Percentiles rank a stretch among this genome's conserved stretches.
Evolutionary conservation across 352 stramenopile species (phyloP).

Genomic region (Phytopythium kandeliae): DNA sequence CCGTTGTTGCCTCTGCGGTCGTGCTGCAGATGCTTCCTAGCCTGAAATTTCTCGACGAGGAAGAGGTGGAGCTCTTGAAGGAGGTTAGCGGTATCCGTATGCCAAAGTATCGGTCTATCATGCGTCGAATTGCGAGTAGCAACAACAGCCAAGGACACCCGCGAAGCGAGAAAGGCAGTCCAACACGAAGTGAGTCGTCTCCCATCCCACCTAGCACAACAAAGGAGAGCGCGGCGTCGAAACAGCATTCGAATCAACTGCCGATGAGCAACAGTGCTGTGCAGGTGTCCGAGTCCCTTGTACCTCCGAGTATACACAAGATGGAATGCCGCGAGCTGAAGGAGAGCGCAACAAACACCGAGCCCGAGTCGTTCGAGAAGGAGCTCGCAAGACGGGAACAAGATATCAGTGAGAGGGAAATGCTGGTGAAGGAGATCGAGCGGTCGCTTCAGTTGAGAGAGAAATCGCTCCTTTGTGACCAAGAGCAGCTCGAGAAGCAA

Average conservation of each 20-base stretch:
- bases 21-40: constrained; percentile 1
- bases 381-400: constrained; percentile 39
- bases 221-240: background rate
- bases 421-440: constrained; percentile 27
- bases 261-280: background rate
- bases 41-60: constrained; percentile 47
- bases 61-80: constrained; percentile 54
- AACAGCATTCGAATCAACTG: background rate
- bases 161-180: constrained; percentile 1
- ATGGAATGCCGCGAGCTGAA: constrained; percentile 25
- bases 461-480: constrained; percentile 23
- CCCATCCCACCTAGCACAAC: background rate
- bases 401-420: constrained; percentile 22
- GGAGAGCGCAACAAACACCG: constrained; percentile 57
- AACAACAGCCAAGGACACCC: constrained; percentile 4
- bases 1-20: too few relatives aligned
- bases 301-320: background rate
- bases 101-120: constrained; percentile 56
- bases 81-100: constrained; percentile 57
- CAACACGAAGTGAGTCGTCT: constrained; percentile 4
- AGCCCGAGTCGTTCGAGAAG: constrained; percentile 37
- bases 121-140: constrained; percentile 26
- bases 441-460: constrained; percentile 26
- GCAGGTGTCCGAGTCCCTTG: background rate
- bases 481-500: constrained; percentile 22